Percentiles rank a stretch among this genome's conserved stretches.
phyloP scores from a whole-genome alignment of 2,329 filamentous ascomycete genomes.

The Sarocladium brachiariae region DNA sequence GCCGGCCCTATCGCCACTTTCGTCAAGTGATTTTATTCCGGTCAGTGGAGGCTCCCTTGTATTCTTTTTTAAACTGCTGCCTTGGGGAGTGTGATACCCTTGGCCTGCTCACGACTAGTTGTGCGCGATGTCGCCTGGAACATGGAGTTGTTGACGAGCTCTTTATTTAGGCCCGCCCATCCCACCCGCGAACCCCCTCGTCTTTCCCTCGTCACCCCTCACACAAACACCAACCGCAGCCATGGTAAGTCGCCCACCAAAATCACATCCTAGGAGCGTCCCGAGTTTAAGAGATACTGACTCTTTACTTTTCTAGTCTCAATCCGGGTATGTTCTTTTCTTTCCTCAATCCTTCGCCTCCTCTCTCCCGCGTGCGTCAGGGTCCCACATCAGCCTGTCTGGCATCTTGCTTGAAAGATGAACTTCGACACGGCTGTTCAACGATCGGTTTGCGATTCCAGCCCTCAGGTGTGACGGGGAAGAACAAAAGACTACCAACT shows the following conservation, averaged over 20 bases:
- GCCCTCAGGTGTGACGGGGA: not conserved
- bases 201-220: conserved; percentile 10
- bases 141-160: conserved; percentile 2
- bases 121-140: not conserved
- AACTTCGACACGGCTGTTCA: conserved; percentile 8
- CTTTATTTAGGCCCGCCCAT: conserved; percentile 9
- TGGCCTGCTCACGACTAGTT: not conserved
- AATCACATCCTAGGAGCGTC: not conserved
- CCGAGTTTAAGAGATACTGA: conserved; percentile 10
- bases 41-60: not conserved
- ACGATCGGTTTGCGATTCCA: not conserved
- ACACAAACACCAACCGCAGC: conserved; percentile 25
- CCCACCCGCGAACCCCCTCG: conserved; percentile 1
- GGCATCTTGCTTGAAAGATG: not conserved
- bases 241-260: conserved; percentile 29
- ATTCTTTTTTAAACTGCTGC: not conserved
- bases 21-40: not conserved
- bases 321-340: conserved; percentile 55
- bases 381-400: conserved; percentile 9
- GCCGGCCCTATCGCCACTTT: not conserved
- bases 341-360: not conserved
- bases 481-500: no score
- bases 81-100: not conserved
- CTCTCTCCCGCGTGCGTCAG: conserved; percentile 14
- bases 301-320: conserved; percentile 41